Percentiles rank a stretch among this genome's conserved stretches.
These are phyloP conservation scores for Viola odorata DNA, from an alignment of 345 rosid genomes.

Conservation along the genomic window DNA sequence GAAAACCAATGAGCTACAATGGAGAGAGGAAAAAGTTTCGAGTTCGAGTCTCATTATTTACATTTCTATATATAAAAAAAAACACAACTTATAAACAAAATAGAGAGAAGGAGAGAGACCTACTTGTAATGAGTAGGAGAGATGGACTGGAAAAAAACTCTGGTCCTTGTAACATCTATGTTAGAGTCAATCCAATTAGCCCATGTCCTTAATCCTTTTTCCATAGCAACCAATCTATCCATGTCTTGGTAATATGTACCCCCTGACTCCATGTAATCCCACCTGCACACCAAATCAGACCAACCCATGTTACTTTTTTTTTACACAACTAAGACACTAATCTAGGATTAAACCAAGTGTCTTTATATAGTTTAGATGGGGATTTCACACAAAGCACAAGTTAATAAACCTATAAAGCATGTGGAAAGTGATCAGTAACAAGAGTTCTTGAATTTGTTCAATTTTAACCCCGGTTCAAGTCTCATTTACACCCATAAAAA, in stretches of 20 bases:
- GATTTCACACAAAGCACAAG: no score
- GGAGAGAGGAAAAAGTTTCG: no score
- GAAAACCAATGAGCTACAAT: no score
- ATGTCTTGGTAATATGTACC: slow-evolving; percentile 71
- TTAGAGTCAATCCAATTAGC: slow-evolving; percentile 68
- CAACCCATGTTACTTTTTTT: background rate
- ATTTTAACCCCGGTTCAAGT: background rate
- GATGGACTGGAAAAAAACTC: slow-evolving; percentile 71
- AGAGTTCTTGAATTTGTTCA: background rate
- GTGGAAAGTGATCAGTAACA: background rate
- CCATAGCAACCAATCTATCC: slow-evolving; percentile 74
- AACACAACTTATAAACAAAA: background rate
- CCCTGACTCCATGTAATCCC: slow-evolving; percentile 85
- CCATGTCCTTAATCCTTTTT: slow-evolving; percentile 79
- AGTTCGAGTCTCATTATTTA: no score
- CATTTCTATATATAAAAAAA: background rate
- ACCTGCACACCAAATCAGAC: slow-evolving; percentile 39
- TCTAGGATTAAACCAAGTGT: no score
- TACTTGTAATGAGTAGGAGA: slow-evolving; percentile 95
- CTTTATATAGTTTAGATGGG: no score
- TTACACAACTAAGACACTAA: background rate
- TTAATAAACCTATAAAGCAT: no score
- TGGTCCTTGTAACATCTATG: slow-evolving; percentile 44
- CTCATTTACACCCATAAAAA: background rate
- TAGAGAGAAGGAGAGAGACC: slow-evolving; percentile 10